phyloP scores from a whole-genome alignment of 2,329 filamentous ascomycete genomes.

The Colletotrichum lini region DNA sequence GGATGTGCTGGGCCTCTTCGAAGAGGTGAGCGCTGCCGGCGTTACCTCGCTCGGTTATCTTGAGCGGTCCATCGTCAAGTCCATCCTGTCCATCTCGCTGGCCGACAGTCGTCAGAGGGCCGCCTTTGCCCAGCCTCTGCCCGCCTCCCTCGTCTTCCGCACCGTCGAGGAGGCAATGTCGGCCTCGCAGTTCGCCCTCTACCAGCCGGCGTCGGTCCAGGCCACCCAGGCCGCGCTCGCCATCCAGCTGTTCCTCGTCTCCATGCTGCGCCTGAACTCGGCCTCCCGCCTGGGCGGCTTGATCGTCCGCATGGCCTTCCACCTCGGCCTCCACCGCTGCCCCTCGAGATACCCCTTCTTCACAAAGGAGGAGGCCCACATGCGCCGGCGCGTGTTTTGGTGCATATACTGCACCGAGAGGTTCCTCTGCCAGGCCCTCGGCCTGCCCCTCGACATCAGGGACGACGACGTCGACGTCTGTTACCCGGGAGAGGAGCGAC shows the following conservation, averaged over 20 bases:
- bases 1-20: constrained; percentile 62
- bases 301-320: constrained; percentile 68
- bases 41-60: constrained; percentile 49
- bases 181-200: constrained; percentile 62
- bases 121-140: constrained; percentile 51
- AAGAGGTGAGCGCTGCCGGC: constrained; percentile 56
- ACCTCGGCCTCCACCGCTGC: constrained; percentile 72
- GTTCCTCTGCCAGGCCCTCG: constrained; percentile 69
- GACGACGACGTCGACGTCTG: constrained; percentile 73
- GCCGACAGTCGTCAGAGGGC: constrained; percentile 64
- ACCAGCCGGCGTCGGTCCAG: constrained; percentile 61
- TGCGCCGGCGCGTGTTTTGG: constrained; percentile 70
- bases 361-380: constrained; percentile 58
- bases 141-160: constrained; percentile 60
- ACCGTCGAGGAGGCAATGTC: constrained; percentile 65
- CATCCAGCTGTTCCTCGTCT: constrained; percentile 69
- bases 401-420: constrained; percentile 69
- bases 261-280: constrained; percentile 69
- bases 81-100: constrained; percentile 67
- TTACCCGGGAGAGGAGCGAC: constrained; percentile 63
- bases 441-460: constrained; percentile 67
- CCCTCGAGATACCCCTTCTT: constrained; percentile 67
- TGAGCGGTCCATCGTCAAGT: constrained; percentile 61
- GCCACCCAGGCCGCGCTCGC: constrained; percentile 66
- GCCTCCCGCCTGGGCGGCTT: constrained; percentile 70